Evolutionary conservation across 768 basidiomycete genomes (phyloP).

Genomic region (Auricularia sp.): DNA sequence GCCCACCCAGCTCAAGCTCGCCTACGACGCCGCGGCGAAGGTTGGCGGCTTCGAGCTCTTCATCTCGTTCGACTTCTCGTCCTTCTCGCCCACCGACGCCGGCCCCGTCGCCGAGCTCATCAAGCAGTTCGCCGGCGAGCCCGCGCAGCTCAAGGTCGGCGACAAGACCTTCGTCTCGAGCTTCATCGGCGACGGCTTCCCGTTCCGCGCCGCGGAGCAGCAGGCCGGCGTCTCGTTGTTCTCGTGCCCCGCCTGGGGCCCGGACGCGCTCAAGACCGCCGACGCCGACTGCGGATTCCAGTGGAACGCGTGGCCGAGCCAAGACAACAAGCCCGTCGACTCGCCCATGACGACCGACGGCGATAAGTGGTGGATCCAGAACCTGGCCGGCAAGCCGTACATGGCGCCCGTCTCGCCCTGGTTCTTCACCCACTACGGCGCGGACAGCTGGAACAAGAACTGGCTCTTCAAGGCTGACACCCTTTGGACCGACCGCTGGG

Average conservation of each 20-base stretch:
- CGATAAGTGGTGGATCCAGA: slow-evolving; percentile 11
- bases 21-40: slow-evolving; percentile 11
- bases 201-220: slow-evolving; percentile 6
- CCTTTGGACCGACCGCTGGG: slow-evolving; percentile 59
- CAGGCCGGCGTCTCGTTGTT: slow-evolving; percentile 10
- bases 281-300: slow-evolving; percentile 2
- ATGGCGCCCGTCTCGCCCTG: slow-evolving; percentile 56
- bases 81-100: neutral
- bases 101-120: slow-evolving; percentile 11
- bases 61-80: slow-evolving; percentile 13
- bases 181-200: slow-evolving; percentile 14
- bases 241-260: slow-evolving; percentile 15
- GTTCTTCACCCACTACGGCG: slow-evolving; percentile 74
- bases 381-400: slow-evolving; percentile 24
- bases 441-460: slow-evolving; percentile 63
- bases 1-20: slow-evolving; percentile 11
- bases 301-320: slow-evolving; percentile 1
- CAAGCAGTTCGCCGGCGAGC: slow-evolving; percentile 10
- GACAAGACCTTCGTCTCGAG: slow-evolving; percentile 14
- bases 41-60: slow-evolving; percentile 10
- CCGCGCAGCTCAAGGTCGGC: slow-evolving; percentile 11
- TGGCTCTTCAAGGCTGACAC: slow-evolving; percentile 46
- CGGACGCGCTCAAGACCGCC: slow-evolving; percentile 4
- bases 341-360: slow-evolving; percentile 12
- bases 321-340: slow-evolving; percentile 8